A percentile compares a stretch with the other conserved stretches of the same genome.
These are phyloP conservation scores for Talaromyces sp. DNA, from an alignment of 2,329 filamentous ascomycete species.

Conservation along the genomic window DNA sequence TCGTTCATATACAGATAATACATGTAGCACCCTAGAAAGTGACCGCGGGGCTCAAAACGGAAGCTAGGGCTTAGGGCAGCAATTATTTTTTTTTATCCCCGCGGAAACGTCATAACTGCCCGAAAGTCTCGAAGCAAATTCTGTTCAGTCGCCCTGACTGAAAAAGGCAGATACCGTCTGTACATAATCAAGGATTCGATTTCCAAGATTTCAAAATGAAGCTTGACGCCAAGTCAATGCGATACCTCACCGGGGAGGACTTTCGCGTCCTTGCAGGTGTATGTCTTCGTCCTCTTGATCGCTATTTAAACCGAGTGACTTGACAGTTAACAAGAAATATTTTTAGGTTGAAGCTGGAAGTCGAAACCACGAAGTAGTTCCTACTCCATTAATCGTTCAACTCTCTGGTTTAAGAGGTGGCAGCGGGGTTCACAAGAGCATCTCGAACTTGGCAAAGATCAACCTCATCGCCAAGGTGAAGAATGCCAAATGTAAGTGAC, in stretches of 20 bases:
- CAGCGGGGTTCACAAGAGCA: conserved; percentile 76
- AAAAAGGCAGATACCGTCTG: background rate
- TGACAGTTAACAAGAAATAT: conserved; percentile 32
- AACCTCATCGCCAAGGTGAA: conserved; percentile 89
- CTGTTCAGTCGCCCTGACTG: background rate
- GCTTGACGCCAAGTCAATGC: conserved; percentile 88
- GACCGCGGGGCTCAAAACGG: conserved; percentile 18
- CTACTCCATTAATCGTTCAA: conserved; percentile 80
- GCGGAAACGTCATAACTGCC: conserved; percentile 7
- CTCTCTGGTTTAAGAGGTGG: conserved; percentile 74
- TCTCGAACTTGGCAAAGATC: conserved; percentile 86
- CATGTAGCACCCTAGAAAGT: background rate
- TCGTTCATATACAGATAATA: background rate
- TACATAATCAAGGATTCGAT: background rate
- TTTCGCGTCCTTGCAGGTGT: conserved; percentile 93
- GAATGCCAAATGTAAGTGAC: conserved; percentile 70
- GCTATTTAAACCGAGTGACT: conserved; percentile 20
- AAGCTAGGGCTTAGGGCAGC: conserved; percentile 38
- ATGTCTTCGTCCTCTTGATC: conserved; percentile 36
- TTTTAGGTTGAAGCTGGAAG: conserved; percentile 82
- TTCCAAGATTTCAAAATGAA: conserved; percentile 62
- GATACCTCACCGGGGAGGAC: conserved; percentile 87
- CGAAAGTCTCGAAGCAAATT: conserved; percentile 3
- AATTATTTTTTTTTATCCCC: conserved; percentile 26
- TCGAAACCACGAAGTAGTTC: conserved; percentile 95